phyloP scores from a whole-genome alignment of 768 basidiomycete genomes.

The Rhizopogon vulgaris region DNA sequence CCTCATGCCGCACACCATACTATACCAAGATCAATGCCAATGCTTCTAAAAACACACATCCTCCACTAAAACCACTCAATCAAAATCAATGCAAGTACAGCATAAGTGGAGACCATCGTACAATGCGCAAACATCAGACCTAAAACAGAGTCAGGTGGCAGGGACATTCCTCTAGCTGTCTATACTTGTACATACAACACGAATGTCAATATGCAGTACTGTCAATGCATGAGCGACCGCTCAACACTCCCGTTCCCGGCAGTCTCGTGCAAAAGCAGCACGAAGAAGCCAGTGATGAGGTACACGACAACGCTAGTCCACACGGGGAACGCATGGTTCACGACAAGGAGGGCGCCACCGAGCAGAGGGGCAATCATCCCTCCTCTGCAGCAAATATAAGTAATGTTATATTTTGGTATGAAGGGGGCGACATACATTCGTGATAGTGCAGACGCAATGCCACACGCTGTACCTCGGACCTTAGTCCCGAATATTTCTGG shows the following conservation, averaged over 20 bases:
- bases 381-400: conserved; percentile 41
- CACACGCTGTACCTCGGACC: conserved; percentile 85
- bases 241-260: conserved; percentile 31
- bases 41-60: background rate
- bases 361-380: conserved; percentile 85
- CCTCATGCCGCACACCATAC: background rate
- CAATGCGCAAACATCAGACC: background rate
- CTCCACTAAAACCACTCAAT: background rate
- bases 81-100: background rate
- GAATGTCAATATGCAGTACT: background rate
- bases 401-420: background rate
- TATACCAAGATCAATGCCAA: background rate
- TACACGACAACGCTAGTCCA: conserved; percentile 69
- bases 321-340: conserved; percentile 67
- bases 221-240: conserved; percentile 15
- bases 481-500: conserved; percentile 83
- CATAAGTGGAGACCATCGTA: background rate
- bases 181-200: background rate
- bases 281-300: conserved; percentile 53
- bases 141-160: too few species aligned
- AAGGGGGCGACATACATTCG: conserved; percentile 51
- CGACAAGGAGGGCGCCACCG: conserved; percentile 65
- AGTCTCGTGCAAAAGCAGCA: conserved; percentile 51
- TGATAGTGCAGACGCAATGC: conserved; percentile 80
- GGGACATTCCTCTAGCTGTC: too few species aligned